These are phyloP conservation scores for Phaeophleospora eucalypticola DNA, from an alignment of 2,329 filamentous ascomycete species.

Conservation along the genomic window DNA sequence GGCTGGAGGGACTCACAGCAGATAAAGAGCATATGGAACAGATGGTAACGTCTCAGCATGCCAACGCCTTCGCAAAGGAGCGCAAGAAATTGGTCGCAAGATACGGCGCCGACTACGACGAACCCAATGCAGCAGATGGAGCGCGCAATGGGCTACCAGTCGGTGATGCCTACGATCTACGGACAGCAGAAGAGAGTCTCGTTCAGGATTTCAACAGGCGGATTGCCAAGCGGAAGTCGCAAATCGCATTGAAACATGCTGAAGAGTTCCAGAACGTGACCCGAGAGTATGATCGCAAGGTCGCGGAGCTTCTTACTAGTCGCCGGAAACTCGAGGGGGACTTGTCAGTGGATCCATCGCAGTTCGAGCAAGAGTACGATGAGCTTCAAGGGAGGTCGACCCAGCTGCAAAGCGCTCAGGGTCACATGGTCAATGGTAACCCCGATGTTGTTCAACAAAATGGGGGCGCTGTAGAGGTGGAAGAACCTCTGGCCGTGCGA, in stretches of 20 bases:
- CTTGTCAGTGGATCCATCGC: constrained; percentile 29
- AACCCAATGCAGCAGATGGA: constrained; percentile 19
- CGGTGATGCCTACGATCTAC: constrained; percentile 24
- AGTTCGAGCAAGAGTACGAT: constrained; percentile 31
- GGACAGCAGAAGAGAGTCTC: constrained; percentile 30
- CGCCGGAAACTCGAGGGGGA: constrained; percentile 31
- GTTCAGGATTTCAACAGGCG: constrained; percentile 32
- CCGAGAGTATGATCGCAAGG: constrained; percentile 32
- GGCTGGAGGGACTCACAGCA: constrained; percentile 29
- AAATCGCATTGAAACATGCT: constrained; percentile 35
- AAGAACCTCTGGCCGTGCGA: neutral
- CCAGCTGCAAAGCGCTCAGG: constrained; percentile 9
- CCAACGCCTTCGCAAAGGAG: constrained; percentile 31
- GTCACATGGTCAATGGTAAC: neutral
- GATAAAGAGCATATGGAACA: constrained; percentile 31
- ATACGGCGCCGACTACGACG: constrained; percentile 23
- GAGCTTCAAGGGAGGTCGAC: constrained; percentile 26
- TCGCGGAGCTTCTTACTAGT: constrained; percentile 29
- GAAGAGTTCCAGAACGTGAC: constrained; percentile 32
- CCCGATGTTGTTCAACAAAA: neutral
- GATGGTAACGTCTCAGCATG: constrained; percentile 28
- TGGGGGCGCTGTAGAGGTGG: neutral
- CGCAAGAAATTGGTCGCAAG: constrained; percentile 29
- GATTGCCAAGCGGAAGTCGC: constrained; percentile 33
- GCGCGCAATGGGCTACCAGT: constrained; percentile 24